phyloP scores from a whole-genome alignment of 345 rosid genomes.

The Firmiana major region DNA sequence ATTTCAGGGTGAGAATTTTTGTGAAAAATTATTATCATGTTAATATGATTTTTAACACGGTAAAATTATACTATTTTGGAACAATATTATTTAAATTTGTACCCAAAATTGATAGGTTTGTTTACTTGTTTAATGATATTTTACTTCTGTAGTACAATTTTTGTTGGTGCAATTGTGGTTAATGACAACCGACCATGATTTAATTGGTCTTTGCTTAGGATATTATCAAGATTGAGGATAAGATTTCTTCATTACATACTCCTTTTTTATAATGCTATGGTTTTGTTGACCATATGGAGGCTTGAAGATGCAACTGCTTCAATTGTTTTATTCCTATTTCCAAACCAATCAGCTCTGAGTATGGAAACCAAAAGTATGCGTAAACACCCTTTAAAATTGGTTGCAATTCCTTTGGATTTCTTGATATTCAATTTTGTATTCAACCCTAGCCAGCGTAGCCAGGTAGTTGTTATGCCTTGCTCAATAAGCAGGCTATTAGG shows the following conservation, averaged over 20 bases:
- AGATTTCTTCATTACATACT: neutral
- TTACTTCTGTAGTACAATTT: no score
- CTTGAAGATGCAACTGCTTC: neutral
- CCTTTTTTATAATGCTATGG: neutral
- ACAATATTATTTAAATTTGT: neutral
- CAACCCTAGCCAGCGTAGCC: neutral
- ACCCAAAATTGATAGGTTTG: no score
- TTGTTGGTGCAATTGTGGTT: no score
- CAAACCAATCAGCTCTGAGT: neutral
- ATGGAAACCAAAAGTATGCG: neutral
- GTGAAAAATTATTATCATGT: no score
- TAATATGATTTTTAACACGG: no score
- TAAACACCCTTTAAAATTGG: neutral
- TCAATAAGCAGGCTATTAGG: neutral
- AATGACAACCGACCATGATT: no score
- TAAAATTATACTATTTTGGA: no score
- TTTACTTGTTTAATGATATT: no score
- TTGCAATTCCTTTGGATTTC: neutral
- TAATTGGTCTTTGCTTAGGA: neutral
- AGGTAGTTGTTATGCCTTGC: neutral
- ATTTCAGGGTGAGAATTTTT: no score
- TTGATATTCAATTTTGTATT: neutral
- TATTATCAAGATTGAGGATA: neutral
- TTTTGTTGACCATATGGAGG: neutral
- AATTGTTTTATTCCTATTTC: neutral